Base-by-base conservation (phyloP, 139 green algal species). In the Closterium sp. region DNA sequence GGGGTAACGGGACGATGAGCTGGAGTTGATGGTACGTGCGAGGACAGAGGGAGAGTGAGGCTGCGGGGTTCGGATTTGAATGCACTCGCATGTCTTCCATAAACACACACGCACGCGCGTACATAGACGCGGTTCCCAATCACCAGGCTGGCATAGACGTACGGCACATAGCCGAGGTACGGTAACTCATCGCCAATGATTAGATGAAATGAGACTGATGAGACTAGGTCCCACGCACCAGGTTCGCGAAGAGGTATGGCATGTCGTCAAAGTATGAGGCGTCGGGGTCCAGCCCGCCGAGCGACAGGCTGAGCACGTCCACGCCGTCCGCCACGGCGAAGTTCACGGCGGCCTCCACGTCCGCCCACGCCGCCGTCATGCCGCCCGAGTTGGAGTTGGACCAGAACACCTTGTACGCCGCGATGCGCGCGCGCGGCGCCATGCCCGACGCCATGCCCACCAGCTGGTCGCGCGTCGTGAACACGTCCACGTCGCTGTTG, bases 381-480 rank as follows among this genome's bases (percentile, higher is more conserved):
- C 30, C 30, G 83, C 30, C 30, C 8, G n/a, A 34, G 83, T 33
- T 33, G 83, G 83, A 33, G 83, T 32, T 33, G 83, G n/a, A 34
- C 83, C 83, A 86, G n/a, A 86, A 32, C n/a, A 86, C n/a, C n/a
- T 86, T 86, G 83, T 86, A 86, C n/a, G 30, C 83, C 83, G 83
- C 83, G 30, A 86, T 10, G 83, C 83, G 83, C 83, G 83, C 83
- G 83, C 83, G 83, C 83, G 83, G 83, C n/a, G 83, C 83, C 83
- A 86, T 86, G 7, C 83, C 83, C 12, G 55, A 76, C 55, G 55
- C 55, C 55, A 76, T 76, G 55, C 55, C 55, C 55, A 76, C 55
- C 16, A 76, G 55, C 55, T 76, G 55, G 55, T 19, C 55, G 55
- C 55, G 55, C 55, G 55, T 76, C 55, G 55, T 76, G 55, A 76